These are phyloP conservation scores for Aspergillus hancockii DNA, from an alignment of 495 filamentous ascomycete species.

Conservation along the genomic window DNA sequence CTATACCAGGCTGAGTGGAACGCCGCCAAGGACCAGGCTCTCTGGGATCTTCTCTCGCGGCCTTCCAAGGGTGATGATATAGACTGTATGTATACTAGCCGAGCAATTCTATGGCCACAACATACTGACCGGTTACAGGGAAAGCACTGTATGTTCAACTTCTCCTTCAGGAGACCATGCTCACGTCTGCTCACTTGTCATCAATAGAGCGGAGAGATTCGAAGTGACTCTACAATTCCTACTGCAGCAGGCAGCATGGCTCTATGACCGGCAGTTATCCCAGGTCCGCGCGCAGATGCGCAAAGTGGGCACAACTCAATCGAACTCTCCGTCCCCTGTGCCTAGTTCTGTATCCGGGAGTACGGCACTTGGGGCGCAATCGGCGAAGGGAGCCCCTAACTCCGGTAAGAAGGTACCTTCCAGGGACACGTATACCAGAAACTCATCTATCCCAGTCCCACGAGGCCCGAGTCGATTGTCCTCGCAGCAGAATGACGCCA, in stretches of 20 bases:
- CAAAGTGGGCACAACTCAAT: conserved; percentile 60
- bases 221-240: conserved; percentile 84
- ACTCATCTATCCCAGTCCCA: conserved; percentile 38
- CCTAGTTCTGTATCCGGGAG: conserved; percentile 53
- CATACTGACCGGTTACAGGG: conserved; percentile 61
- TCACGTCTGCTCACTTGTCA: conserved; percentile 14
- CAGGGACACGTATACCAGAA: background rate
- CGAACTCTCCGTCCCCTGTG: conserved; percentile 45
- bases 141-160: conserved; percentile 62
- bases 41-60: conserved; percentile 89
- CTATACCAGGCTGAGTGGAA: conserved; percentile 65
- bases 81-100: conserved; percentile 63
- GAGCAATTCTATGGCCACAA: background rate
- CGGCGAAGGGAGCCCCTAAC: conserved; percentile 59
- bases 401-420: conserved; percentile 42
- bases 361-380: conserved; percentile 52
- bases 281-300: conserved; percentile 90
- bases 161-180: background rate
- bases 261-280: conserved; percentile 86
- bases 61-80: conserved; percentile 72
- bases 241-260: conserved; percentile 91
- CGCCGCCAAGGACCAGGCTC: conserved; percentile 74
- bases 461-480: conserved; percentile 62
- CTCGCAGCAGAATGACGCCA: conserved; percentile 61
- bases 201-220: conserved; percentile 57